Conservation (phyloP, 2,329 filamentous ascomycete genomes). For the Fusarium cicatricum region DNA sequence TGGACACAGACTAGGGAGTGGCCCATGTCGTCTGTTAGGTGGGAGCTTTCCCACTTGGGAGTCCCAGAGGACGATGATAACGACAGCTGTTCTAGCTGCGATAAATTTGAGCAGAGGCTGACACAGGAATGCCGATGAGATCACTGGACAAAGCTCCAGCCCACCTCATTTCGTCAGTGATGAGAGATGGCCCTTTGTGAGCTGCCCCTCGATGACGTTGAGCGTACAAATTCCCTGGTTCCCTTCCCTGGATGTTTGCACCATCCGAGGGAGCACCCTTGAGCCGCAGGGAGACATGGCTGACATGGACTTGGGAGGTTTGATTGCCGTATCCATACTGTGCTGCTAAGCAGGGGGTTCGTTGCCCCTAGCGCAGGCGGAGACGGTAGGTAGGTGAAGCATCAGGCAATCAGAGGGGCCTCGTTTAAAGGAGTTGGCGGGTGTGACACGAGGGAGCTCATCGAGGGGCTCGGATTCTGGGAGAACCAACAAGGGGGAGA, state of each 20-base stretch:
- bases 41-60: slow-evolving; percentile 9
- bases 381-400: slow-evolving; percentile 32
- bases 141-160: slow-evolving; percentile 20
- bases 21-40: not conserved
- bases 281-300: slow-evolving; percentile 27
- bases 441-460: slow-evolving; percentile 27
- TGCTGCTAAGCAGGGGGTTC: slow-evolving; percentile 26
- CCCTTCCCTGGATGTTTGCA: slow-evolving; percentile 12
- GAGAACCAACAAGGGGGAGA: slow-evolving; percentile 16
- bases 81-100: slow-evolving; percentile 2
- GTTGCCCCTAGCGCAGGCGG: slow-evolving; percentile 32
- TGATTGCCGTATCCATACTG: slow-evolving; percentile 21
- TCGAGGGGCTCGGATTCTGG: slow-evolving; percentile 5
- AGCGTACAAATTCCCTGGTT: slow-evolving; percentile 12
- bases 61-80: slow-evolving; percentile 6
- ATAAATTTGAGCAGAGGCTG: slow-evolving; percentile 9
- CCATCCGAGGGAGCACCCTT: slow-evolving; percentile 9
- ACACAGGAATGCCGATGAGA: slow-evolving; percentile 31
- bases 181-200: not conserved
- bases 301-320: slow-evolving; percentile 19
- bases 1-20: slow-evolving; percentile 1
- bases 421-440: slow-evolving; percentile 14
- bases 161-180: slow-evolving; percentile 20
- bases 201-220: slow-evolving; percentile 42
- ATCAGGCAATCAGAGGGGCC: slow-evolving; percentile 29